Base-by-base conservation (phyloP, 176 grass and related monocot species). In the Rhynchospora breviuscula region DNA sequence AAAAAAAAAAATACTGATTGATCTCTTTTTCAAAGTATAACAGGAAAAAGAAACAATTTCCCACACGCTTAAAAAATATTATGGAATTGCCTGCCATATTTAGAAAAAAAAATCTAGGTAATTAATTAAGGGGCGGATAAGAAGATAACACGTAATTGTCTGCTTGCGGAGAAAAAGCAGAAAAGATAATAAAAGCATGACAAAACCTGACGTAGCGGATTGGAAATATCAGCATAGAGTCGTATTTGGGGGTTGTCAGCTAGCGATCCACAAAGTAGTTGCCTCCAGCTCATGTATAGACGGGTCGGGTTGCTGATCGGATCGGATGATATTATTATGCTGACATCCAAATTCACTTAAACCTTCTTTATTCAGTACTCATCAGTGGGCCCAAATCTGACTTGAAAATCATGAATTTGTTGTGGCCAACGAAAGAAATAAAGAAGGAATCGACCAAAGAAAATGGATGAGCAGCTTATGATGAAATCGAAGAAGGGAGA, bases 171-270 rank as follows among this genome's bases (percentile, higher is more conserved):
- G 48, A 76, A 53, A 52, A 74, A 54, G 2, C 9, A 21, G 17
- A 48, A 49, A 51, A 51, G 67, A 44, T 22, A 0, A 72, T 75
- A 52, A 9, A 15, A 26, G 40, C 14, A 52, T 13, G 71, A 75
- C 71, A 75, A 75, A 75, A 19, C 51, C 11, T 75, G 71, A 75
- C 46, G 47, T 75, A 47, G 71, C 47, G 4, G 72, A 52, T 76
- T 49, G 1, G 46, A 76, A 53, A 76, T 26, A 54, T 54, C 22
- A 29, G 48, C 25, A 54, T 12, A 29, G 22, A 76, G 48, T 11
- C 72, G 47, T 3, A 75, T 75, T 51, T 75, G 8, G 10, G 26
- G 4, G 3, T 21, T 72, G 68, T 72, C 43, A 2, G 2, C 5
- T 46, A 71, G 0, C 46, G 44, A 72, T 22, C 17, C 18, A 4